Evolutionary conservation across 1,284 basidiomycete species (phyloP), one percentile per base, ranked within the genome.

Genomic region (Rhodotorula sp.): DNA sequence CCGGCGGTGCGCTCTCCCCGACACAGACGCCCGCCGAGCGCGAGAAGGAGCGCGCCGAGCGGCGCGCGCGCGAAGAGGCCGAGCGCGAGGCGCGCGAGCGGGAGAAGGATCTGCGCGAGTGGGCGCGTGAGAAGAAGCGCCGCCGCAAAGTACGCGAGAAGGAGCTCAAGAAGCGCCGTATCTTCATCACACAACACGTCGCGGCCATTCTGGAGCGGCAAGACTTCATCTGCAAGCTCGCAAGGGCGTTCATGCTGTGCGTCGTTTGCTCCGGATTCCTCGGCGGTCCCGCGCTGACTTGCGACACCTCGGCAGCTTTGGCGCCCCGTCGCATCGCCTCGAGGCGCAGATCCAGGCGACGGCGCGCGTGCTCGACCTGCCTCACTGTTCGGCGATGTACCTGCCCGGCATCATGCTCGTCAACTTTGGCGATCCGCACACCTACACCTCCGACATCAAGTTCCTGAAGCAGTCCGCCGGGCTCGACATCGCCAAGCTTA

Each of bases 151-250:
- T 83, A 75, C 89, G 88, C 81, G 84, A 89, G 77, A 90, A 87
- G 82, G 89, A 89, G 82, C 88, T 89, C 9, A 89, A 91, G 60
- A 58, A 58, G 13, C 27, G 66, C 17, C 48, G 70, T 80, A 86
- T 91, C 66, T 92, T 78, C 41, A 75, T 75, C 49, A 73, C 68
- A 25, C 56, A 27, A 27, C 64, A 87, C 80, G 90, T 95, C 27
- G 92, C 92, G 4, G 89, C 90, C 68, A 90, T 95, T 74, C 85
- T 95, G 60, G 88, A 89, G 77, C 86, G 93, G 23, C 92, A 96
- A 80, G 90, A 94, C 74, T 96, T 96, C 82, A 85, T 96, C 69
- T 83, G 94, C 80, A 96, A 96, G 83, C 87, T 96, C 49, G 87
- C 90, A 13, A 87, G 93, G 54, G 89, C 91, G 14, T 87, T 96